These are phyloP conservation scores for Neofusicoccum umdonicola DNA, from an alignment of 2,329 filamentous ascomycete species.

Conservation along the genomic window DNA sequence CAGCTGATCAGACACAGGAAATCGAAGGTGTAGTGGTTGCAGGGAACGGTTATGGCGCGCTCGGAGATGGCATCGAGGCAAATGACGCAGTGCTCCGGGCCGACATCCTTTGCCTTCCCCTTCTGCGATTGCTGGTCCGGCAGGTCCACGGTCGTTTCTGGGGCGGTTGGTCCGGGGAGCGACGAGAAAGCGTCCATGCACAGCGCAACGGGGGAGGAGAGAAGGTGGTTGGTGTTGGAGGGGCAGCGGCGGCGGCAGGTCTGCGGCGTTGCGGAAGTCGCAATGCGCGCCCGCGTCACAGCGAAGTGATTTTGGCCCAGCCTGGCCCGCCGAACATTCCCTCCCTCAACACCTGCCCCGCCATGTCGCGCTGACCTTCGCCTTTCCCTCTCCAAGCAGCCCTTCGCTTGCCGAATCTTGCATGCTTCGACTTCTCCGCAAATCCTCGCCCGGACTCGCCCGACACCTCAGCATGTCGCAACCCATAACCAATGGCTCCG, in stretches of 20 bases:
- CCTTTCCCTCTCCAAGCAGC: not conserved
- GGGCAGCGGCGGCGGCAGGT: not conserved
- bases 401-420: not conserved
- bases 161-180: not conserved
- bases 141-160: not conserved
- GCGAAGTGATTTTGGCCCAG: not conserved
- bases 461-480: conserved; percentile 4
- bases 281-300: not conserved
- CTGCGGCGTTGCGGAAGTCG: not conserved
- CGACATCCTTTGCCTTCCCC: conserved; percentile 2
- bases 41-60: conserved; percentile 69
- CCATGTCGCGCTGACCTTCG: not conserved
- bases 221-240: not conserved
- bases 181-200: not conserved
- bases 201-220: too few species aligned
- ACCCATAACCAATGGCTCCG: conserved; percentile 24
- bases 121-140: not conserved
- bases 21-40: conserved; percentile 78
- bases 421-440: not conserved
- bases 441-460: not conserved
- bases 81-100: conserved; percentile 69
- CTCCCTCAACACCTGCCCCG: not conserved
- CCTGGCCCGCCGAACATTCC: not conserved
- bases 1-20: conserved; percentile 81
- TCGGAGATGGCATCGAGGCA: conserved; percentile 77